Conservation (phyloP, 192 early-diverging fungal species). For the Kappamyces sp. region DNA sequence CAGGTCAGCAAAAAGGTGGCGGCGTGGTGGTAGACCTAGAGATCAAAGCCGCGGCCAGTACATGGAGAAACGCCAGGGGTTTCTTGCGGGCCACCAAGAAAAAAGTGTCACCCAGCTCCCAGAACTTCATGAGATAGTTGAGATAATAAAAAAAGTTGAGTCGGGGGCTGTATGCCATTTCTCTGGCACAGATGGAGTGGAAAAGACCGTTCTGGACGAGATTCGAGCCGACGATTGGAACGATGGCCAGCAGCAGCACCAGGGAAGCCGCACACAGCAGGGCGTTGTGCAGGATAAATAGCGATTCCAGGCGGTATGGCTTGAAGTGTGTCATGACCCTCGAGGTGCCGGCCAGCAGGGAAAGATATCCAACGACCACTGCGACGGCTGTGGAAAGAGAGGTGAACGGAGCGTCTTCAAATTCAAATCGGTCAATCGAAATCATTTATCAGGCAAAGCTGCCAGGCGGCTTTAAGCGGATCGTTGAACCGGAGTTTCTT, state of each 20-base stretch:
- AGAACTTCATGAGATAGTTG: constrained; percentile 87
- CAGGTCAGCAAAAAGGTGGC: constrained; percentile 84
- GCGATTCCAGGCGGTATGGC: too few species aligned
- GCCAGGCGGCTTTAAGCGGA: too few species aligned
- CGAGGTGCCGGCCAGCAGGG: too few species aligned
- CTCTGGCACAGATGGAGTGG: constrained; percentile 15
- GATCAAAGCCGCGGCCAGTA: too few species aligned
- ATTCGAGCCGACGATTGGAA: constrained; percentile 72
- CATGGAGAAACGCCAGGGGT: constrained; percentile 76
- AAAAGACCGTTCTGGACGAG: constrained; percentile 37
- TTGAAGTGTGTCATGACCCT: too few species aligned
- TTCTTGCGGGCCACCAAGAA: constrained; percentile 56
- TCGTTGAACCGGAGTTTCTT: too few species aligned
- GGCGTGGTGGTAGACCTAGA: constrained; percentile 89
- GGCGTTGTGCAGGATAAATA: constrained; percentile 79
- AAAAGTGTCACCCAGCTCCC: constrained; percentile 81
- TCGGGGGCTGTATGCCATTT: constrained; percentile 50
- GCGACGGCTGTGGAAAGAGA: too few species aligned
- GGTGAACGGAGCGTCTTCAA: too few species aligned
- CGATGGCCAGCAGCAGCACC: constrained; percentile 62
- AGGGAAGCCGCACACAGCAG: constrained; percentile 64
- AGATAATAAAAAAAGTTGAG: constrained; percentile 87
- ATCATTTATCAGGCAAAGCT: too few species aligned
- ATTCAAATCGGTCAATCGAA: too few species aligned
- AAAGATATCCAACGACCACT: too few species aligned